phyloP scores from a whole-genome alignment of 306 rosid genomes.

The Dryas drummondii region DNA sequence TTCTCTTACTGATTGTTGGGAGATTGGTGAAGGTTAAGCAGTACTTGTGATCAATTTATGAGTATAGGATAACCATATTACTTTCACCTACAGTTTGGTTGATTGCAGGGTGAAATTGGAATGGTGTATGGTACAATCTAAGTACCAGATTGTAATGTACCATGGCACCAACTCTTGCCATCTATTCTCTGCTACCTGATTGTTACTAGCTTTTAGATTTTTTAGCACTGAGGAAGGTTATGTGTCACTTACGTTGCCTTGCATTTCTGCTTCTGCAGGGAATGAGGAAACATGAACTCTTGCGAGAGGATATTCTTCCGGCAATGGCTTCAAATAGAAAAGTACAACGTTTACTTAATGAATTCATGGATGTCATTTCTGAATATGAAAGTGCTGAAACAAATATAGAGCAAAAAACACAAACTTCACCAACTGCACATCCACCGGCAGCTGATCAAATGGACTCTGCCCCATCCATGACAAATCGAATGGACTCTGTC shows the following conservation, averaged over 20 bases:
- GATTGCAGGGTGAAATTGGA: background rate
- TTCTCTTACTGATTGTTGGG: background rate
- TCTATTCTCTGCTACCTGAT: background rate
- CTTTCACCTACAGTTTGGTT: background rate
- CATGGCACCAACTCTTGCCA: background rate
- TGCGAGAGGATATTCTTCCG: slow-evolving; percentile 92
- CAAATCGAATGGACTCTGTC: slow-evolving; percentile 27
- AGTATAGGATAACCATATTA: background rate
- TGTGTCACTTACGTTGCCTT: background rate
- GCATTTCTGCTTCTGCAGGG: slow-evolving; percentile 54
- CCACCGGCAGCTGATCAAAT: slow-evolving; percentile 32
- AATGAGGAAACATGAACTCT: slow-evolving; percentile 86
- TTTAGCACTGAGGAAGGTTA: background rate
- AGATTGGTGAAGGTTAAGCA: slow-evolving; percentile 1
- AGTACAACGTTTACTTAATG: slow-evolving; percentile 92
- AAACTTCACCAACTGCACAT: slow-evolving; percentile 28
- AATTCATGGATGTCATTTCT: slow-evolving; percentile 85
- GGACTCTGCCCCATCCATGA: slow-evolving; percentile 19
- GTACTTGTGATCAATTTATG: background rate
- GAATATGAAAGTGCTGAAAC: slow-evolving; percentile 61
- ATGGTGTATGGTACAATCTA: background rate
- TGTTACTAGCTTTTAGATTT: background rate
- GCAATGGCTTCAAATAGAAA: slow-evolving; percentile 97
- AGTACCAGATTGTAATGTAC: background rate
- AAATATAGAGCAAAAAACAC: slow-evolving; percentile 39